Base-by-base conservation (phyloP, 1,284 basidiomycete species). In the Blastosporella zonata region DNA sequence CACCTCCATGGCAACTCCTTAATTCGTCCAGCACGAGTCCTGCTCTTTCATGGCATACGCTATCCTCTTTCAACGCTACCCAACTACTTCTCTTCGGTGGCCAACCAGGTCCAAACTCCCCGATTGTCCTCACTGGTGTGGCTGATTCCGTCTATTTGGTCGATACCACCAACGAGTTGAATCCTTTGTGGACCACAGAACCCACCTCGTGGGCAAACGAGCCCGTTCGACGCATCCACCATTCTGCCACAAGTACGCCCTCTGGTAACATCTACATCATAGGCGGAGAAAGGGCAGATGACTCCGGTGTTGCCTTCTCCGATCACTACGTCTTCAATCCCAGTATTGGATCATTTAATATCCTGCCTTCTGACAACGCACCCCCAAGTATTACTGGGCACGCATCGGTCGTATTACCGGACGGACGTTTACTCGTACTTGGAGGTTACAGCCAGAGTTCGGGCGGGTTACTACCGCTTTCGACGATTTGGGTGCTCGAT, bases 211-310 rank as follows among this genome's bases (percentile, higher is more conserved):
- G 86, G 85, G 82, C 70, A 0, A 65, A 64, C 41, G 77, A 93
- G 62, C 90, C 91, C 1, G 71, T 75, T 47, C 77, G 90, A 28
- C 79, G 90, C 31, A 82, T 90, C 22, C 80, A 83, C 58, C 89
- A 93, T 60, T 75, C 85, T 4, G 69, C 84, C 2, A 71, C 77
- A 1, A 75, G 78, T 6, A 56, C 70, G 64, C 69, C 60, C 40
- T 67, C 62, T 49, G 78, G 79, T 33, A 50, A 62, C 18, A 71
- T 87, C 3, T 86, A 76, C 63, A 73, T 93, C 22, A 75, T 88
- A 35, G 91, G 91, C 2, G 91, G 91, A 3, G 76, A 85, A 66
- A 82, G 76, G 55, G 78, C 81, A 8, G 90, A 93, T 63, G 87
- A 81, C n/a, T 93, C 90, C 7, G 71, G 72, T 3, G 69, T 68